Evolutionary conservation across 2,329 filamentous ascomycete genomes (phyloP), one percentile per base, ranked within the genome.

Genomic region (Diaporthe australafricana): DNA sequence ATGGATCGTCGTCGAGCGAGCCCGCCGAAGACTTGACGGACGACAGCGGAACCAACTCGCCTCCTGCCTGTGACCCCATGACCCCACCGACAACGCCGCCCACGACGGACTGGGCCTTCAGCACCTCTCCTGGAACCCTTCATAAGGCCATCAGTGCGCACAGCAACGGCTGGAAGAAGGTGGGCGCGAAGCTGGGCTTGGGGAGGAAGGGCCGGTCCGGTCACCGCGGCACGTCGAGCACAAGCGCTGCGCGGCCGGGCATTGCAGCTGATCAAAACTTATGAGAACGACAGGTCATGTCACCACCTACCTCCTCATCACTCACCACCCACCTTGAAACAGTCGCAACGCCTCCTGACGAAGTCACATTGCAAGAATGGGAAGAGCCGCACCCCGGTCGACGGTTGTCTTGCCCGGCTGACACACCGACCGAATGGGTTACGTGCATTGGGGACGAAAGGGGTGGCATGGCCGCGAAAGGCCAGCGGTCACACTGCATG

Each of bases 81-180:
- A 95, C 93, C 4, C 93, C 93, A 0, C 93, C 93, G 1, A 93
- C 89, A 2, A 93, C 91, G 3, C 92, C 93, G 42, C 92, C 92
- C 0, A 89, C 87, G 1, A 87, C 88, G 0, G 88, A 91, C 73
- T 89, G 86, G 82, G 79, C 82, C 4, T 87, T 88, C 74, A 82
- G 82, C 73, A 80, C 85, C 1, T 88, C 88, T 6, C 87, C 87
- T 0, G 86, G 84, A n/a, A 84, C 85, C 17, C 80, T 90, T 27
- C 87, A 89, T 62, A 84, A 87, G 70, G 87, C 87, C 17, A 84
- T 89, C 63, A 85, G 85, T 45, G 86, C 86, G 2, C 86, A 88
- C 76, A 88, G 82, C 75, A 89, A 87, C 71, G 86, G 89, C 63
- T 92, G 90, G 90, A 91, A 91, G 81, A 91, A 89, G 77, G 87